Base-by-base conservation (phyloP, 1,139 yeast species). In the Nakaseomyces nivariensis region DNA sequence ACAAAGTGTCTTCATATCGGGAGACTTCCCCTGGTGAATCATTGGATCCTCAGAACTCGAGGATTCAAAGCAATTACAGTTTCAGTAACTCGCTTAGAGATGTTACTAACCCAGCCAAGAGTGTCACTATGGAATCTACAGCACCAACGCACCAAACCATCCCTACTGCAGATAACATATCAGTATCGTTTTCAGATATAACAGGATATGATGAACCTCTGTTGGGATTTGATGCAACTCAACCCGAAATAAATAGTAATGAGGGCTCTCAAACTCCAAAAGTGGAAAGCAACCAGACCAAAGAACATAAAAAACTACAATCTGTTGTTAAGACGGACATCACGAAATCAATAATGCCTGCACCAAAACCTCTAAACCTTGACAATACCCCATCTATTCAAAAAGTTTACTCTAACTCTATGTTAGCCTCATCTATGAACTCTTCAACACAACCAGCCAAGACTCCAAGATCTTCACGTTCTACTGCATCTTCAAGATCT, bases 121-220 rank as follows among this genome's bases (percentile, higher is more conserved):
- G 44, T 22, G 25, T n/a, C 11, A 13, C 44, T 4, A 22, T 29
- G 44, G 34, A 29, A 13, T 41, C 44, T 8, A 29, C 34, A 25
- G 29, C 42, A 8, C 29, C 42, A 4, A 41, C 44, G 6, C 44
- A 41, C 26, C 54, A 51, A 22, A 55, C 63, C 2, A 54, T 60
- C 7, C 59, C 62, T 32, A 59, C 63, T 1, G 63, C 65, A 1
- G 64, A 59, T 36, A 60, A 62, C 38, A 49, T 59, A 25, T 63
- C 67, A 1, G 60, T 56, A 47, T 57, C 58, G 31, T 61, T 63
- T 34, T 47, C 58, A 6, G 44, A 57, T 60, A 5, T 41, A 25
- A 11, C 43, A 6, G 44, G 44, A 5, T 27, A 41, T 29, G 24
- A 41, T 6, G 44, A 29, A 8, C 7, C 22, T 6, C 26, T 27